A percentile compares a stretch with the other conserved stretches of the same genome.
phyloP scores from a whole-genome alignment of 148 eudicot genomes.

The Diospyros kaki region DNA sequence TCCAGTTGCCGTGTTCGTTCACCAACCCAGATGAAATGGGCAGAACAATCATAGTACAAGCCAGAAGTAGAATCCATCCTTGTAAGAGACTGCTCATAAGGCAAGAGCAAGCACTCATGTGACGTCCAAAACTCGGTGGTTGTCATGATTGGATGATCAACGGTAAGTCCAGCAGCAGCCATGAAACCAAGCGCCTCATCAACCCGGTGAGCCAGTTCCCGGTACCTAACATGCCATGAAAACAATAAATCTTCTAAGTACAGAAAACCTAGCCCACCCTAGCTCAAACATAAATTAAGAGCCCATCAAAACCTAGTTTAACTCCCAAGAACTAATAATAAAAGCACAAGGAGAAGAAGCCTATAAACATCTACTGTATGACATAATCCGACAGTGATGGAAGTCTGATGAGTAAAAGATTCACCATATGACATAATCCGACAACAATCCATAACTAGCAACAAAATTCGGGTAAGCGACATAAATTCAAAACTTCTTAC shows the following conservation, averaged over 20 bases:
- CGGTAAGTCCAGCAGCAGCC: slow-evolving; percentile 92
- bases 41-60: slow-evolving; percentile 82
- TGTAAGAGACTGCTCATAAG: slow-evolving; percentile 88
- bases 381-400: background rate
- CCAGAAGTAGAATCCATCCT: slow-evolving; percentile 90
- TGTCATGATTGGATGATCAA: slow-evolving; percentile 78
- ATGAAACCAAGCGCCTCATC: slow-evolving; percentile 96
- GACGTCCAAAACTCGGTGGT: slow-evolving; percentile 96
- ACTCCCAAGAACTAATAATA: background rate
- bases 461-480: slow-evolving; percentile 8
- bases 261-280: background rate
- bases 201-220: slow-evolving; percentile 80
- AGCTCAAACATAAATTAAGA: background rate
- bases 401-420: too few relatives aligned
- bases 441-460: background rate
- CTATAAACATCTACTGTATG: too few relatives aligned
- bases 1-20: slow-evolving; percentile 93
- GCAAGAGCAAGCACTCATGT: slow-evolving; percentile 85
- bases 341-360: too few relatives aligned
- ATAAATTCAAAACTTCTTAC: background rate
- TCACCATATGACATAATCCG: too few relatives aligned
- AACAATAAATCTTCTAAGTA: background rate
- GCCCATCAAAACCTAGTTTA: background rate
- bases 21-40: slow-evolving; percentile 91
- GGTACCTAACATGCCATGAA: slow-evolving; percentile 50